phyloP scores from a whole-genome alignment of 2,329 filamentous ascomycete genomes.

The Trichoderma gracile region DNA sequence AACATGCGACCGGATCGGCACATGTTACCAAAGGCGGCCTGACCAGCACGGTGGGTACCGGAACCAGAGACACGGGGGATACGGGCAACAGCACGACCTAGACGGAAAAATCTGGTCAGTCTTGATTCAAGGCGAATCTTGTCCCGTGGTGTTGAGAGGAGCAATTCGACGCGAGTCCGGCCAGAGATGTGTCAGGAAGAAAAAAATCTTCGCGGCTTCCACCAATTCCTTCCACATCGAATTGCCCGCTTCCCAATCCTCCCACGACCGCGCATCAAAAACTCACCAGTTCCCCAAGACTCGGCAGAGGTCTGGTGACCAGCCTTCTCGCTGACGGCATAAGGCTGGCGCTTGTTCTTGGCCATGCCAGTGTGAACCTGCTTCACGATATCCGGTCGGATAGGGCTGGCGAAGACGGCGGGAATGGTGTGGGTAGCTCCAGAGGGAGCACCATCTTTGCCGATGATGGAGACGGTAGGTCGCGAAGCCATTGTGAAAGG shows the following conservation, averaged over 20 bases:
- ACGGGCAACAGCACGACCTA: conserved; percentile 98
- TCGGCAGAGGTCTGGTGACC: conserved; percentile 99
- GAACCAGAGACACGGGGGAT: conserved; percentile 99
- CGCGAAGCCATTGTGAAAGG: conserved; percentile 80
- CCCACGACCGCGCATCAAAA: conserved; percentile 19
- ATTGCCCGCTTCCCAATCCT: neutral
- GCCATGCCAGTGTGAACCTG: conserved; percentile 98
- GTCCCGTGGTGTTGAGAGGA: neutral
- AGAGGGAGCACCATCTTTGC: conserved; percentile 90
- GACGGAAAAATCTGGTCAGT: conserved; percentile 18
- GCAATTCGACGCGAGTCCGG: neutral
- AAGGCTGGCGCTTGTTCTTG: conserved; percentile 99
- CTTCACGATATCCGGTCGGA: conserved; percentile 99
- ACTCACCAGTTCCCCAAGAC: conserved; percentile 99
- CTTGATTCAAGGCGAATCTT: neutral
- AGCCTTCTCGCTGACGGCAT: conserved; percentile 99
- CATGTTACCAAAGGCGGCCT: conserved; percentile 99
- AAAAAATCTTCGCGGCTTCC: neutral
- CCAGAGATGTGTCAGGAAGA: too few species aligned
- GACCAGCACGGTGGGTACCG: conserved; percentile 99
- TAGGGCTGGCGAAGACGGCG: conserved; percentile 94
- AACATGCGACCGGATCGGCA: conserved; percentile 99
- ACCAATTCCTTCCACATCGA: neutral
- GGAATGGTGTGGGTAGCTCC: conserved; percentile 89
- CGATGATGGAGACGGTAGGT: conserved; percentile 96